phyloP scores from a whole-genome alignment of 2,329 filamentous ascomycete genomes.

The Monilinia fructicola region DNA sequence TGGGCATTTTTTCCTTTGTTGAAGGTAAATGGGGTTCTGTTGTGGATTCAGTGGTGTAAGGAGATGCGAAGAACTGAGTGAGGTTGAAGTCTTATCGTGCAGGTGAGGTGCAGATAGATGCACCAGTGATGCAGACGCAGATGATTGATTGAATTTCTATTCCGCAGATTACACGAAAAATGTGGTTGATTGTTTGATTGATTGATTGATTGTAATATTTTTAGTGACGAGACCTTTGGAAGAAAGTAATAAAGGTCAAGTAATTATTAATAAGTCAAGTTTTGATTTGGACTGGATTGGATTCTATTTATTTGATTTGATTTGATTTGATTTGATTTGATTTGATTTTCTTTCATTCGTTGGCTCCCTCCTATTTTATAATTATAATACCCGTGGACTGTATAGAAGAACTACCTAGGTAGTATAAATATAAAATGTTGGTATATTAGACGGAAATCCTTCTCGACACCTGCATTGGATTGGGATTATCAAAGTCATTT shows the following conservation, averaged over 20 bases:
- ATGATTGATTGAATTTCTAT: slow-evolving; percentile 12
- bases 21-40: slow-evolving; percentile 13
- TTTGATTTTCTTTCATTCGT: too few species aligned
- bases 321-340: background rate
- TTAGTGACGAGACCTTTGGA: too few species aligned
- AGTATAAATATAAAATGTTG: background rate
- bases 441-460: too few species aligned
- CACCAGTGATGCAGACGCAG: slow-evolving; percentile 15
- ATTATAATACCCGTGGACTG: too few species aligned
- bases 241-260: too few species aligned
- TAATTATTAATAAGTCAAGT: too few species aligned
- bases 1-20: slow-evolving; percentile 21
- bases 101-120: slow-evolving; percentile 8
- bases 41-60: slow-evolving; percentile 21
- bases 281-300: too few species aligned
- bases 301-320: too few species aligned
- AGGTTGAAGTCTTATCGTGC: slow-evolving; percentile 24
- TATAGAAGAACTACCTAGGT: too few species aligned
- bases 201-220: too few species aligned
- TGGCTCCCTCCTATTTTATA: too few species aligned
- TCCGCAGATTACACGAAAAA: slow-evolving; percentile 14
- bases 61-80: slow-evolving; percentile 23
- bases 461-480: background rate
- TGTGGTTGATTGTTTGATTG: background rate
- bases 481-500: slow-evolving; percentile 1